These are phyloP conservation scores for Plasmodium vivax DNA, from an alignment of 169 alveolate species.

Conservation along the genomic window DNA sequence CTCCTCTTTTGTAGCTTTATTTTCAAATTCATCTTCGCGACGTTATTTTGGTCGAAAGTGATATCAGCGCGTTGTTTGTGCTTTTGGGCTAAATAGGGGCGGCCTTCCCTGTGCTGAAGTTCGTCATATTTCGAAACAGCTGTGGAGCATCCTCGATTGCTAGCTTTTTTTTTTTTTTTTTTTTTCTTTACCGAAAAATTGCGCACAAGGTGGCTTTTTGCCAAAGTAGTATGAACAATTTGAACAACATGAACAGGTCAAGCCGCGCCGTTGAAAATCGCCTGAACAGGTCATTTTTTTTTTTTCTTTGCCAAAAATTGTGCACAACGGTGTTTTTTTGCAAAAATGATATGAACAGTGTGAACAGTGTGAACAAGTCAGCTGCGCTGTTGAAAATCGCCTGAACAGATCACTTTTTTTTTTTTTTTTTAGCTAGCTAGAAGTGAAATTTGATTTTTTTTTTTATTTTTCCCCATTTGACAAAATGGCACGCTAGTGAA, in stretches of 20 bases:
- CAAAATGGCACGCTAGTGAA: neutral
- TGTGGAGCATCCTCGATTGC: neutral
- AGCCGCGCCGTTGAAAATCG: neutral
- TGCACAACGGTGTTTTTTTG: neutral
- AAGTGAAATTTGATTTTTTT: neutral
- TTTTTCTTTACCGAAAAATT: neutral
- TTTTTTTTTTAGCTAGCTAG: neutral
- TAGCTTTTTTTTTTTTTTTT: neutral
- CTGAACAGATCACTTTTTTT: neutral
- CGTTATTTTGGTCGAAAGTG: neutral
- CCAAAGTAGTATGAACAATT: neutral
- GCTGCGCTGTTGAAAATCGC: neutral
- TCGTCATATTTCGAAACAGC: neutral
- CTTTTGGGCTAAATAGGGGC: neutral
- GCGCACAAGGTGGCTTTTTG: neutral
- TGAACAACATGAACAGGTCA: neutral
- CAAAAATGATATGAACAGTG: no score
- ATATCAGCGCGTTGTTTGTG: neutral
- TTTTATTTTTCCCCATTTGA: neutral
- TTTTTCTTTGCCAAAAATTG: neutral
- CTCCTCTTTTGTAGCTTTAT: conserved; percentile 59
- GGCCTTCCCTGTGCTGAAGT: neutral
- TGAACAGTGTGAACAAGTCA: neutral
- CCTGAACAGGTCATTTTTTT: conserved; percentile 4
- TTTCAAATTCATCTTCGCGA: conserved; percentile 26